Evolutionary conservation across 306 rosid genomes (phyloP).

Genomic region (Castanea mollissima): DNA sequence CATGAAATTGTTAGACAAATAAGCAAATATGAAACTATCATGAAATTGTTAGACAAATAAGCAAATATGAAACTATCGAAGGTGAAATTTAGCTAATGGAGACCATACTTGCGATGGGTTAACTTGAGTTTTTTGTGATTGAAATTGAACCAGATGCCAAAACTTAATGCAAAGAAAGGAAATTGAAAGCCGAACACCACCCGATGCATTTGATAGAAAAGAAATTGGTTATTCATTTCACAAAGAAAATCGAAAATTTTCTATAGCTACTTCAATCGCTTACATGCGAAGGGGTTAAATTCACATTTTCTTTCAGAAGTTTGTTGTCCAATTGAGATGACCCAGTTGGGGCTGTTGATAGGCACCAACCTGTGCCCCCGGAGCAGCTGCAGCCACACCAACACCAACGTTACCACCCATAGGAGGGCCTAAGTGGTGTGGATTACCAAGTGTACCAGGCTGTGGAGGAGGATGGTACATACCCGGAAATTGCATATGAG

Average conservation of each 20-base stretch:
- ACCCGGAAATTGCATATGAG: conserved; percentile 99
- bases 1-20: no score
- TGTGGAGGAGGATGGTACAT: conserved; percentile 84
- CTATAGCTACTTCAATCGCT: conserved; percentile 69
- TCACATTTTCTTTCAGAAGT: conserved; percentile 65
- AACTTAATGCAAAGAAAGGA: conserved; percentile 14
- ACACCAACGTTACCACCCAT: conserved; percentile 82
- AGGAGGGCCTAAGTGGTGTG: conserved; percentile 85
- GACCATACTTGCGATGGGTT: not conserved
- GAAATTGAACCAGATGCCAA: not conserved
- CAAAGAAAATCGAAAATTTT: conserved; percentile 43
- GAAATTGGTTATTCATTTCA: conserved; percentile 47
- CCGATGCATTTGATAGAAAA: conserved; percentile 38
- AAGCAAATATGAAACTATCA: not conserved
- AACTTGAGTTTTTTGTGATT: not conserved
- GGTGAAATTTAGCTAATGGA: not conserved
- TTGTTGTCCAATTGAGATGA: conserved; percentile 88
- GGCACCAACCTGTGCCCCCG: conserved; percentile 92
- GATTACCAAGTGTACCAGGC: conserved; percentile 61
- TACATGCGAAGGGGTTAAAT: conserved; percentile 57
- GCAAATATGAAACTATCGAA: not conserved
- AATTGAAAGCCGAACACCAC: conserved; percentile 29
- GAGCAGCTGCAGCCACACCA: conserved; percentile 83
- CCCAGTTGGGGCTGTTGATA: conserved; percentile 90
- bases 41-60: no score